Conservation (phyloP, 108 stramenopile genomes). For the Cyclotella sp. region DNA sequence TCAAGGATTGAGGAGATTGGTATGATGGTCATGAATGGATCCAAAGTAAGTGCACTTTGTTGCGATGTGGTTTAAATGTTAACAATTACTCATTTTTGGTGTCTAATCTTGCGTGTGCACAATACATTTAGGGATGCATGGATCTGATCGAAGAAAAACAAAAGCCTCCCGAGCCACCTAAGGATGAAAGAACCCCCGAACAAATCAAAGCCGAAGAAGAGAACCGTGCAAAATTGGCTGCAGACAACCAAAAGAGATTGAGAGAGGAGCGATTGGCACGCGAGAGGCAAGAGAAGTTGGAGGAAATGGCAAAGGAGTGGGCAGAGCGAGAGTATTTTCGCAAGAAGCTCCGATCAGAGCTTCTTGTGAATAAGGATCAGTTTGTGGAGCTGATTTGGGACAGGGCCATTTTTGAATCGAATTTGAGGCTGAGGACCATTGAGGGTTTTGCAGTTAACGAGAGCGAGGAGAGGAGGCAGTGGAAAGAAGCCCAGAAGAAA, state of each 20-base stretch:
- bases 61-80: background rate
- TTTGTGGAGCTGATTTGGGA: slow-evolving; percentile 82
- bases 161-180: slow-evolving; percentile 43
- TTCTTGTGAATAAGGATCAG: slow-evolving; percentile 62
- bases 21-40: slow-evolving; percentile 75
- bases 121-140: slow-evolving; percentile 36
- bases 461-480: slow-evolving; percentile 46
- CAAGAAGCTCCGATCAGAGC: slow-evolving; percentile 55
- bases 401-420: slow-evolving; percentile 77
- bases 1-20: slow-evolving; percentile 81
- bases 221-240: slow-evolving; percentile 47
- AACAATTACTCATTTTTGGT: background rate
- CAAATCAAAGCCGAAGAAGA: slow-evolving; percentile 31
- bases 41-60: slow-evolving; percentile 52
- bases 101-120: background rate
- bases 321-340: slow-evolving; percentile 80
- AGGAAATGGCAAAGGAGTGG: slow-evolving; percentile 78
- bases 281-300: slow-evolving; percentile 57
- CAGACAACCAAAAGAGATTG: slow-evolving; percentile 31
- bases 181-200: slow-evolving; percentile 41
- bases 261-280: slow-evolving; percentile 32
- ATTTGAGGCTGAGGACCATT: slow-evolving; percentile 66
- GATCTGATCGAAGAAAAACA: slow-evolving; percentile 24
- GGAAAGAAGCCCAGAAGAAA: slow-evolving; percentile 57
- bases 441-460: slow-evolving; percentile 43